Evolutionary conservation across 1,139 yeast genomes (phyloP).

Genomic region (Debaryomyces psychrophilus): DNA sequence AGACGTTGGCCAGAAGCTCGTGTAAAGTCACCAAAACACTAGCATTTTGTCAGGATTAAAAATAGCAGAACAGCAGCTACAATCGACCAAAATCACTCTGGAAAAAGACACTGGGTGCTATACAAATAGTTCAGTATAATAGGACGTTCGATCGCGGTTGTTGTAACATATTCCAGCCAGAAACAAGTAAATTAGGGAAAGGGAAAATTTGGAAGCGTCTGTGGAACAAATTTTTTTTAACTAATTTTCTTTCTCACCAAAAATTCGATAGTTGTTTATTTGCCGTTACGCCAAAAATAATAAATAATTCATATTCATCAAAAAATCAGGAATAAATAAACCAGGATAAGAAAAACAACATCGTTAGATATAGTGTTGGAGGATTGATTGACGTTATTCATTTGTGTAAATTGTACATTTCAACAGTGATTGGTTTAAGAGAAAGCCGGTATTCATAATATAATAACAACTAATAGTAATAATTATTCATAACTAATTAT

Average conservation of each 20-base stretch:
- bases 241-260: constrained; percentile 1
- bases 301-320: constrained; percentile 1
- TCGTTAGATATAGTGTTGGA: constrained; percentile 4
- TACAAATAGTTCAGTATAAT: neutral
- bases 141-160: neutral
- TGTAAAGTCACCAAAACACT: neutral
- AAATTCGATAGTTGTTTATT: constrained; percentile 1
- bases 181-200: neutral
- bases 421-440: constrained; percentile 3
- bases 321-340: constrained; percentile 1
- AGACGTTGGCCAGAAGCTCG: neutral
- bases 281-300: constrained; percentile 5
- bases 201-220: neutral
- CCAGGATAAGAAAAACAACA: constrained; percentile 1
- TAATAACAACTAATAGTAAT: neutral
- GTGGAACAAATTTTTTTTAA: constrained; percentile 1
- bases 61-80: neutral
- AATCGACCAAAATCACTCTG: neutral
- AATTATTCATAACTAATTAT: neutral
- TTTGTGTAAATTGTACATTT: constrained; percentile 4
- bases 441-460: neutral
- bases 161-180: neutral
- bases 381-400: constrained; percentile 5
- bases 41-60: neutral
- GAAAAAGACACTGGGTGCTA: neutral